Conservation (phyloP, 176 grass and related monocot species). For the Aegilops bicornis region DNA sequence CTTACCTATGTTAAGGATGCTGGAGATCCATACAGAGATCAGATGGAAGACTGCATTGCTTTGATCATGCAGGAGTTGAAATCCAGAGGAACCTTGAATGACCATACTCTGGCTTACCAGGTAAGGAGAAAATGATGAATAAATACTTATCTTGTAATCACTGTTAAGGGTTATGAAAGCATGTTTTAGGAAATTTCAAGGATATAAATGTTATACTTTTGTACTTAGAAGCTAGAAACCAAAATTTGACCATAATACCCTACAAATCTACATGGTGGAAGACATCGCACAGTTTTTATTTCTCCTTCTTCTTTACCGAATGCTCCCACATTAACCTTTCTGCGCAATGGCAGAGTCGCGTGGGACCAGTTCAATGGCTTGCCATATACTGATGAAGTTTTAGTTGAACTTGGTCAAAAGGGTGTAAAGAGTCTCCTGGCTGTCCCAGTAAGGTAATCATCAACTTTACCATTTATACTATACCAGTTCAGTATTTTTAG, state of each 20-base stretch:
- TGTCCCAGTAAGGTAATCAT: conserved; percentile 86
- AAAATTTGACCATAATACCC: background rate
- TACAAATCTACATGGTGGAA: background rate
- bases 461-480: conserved; percentile 9
- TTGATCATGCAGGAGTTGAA: conserved; percentile 92
- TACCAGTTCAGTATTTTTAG: background rate
- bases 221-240: background rate
- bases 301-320: background rate
- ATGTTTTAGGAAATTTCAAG: conserved; percentile 15
- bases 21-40: conserved; percentile 95
- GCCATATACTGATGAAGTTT: conserved; percentile 94
- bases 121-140: conserved; percentile 23
- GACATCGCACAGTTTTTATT: background rate
- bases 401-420: conserved; percentile 82
- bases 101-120: conserved; percentile 91
- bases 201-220: background rate
- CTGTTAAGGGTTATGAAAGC: background rate
- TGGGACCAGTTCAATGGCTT: conserved; percentile 93
- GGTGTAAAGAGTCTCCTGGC: conserved; percentile 91
- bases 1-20: conserved; percentile 88
- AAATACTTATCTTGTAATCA: conserved; percentile 5
- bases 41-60: conserved; percentile 95
- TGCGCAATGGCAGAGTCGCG: conserved; percentile 66
- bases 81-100: conserved; percentile 78
- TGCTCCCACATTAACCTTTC: conserved; percentile 19